Evolutionary conservation across 768 basidiomycete genomes (phyloP).

Genomic region (Suillus tomentosus): DNA sequence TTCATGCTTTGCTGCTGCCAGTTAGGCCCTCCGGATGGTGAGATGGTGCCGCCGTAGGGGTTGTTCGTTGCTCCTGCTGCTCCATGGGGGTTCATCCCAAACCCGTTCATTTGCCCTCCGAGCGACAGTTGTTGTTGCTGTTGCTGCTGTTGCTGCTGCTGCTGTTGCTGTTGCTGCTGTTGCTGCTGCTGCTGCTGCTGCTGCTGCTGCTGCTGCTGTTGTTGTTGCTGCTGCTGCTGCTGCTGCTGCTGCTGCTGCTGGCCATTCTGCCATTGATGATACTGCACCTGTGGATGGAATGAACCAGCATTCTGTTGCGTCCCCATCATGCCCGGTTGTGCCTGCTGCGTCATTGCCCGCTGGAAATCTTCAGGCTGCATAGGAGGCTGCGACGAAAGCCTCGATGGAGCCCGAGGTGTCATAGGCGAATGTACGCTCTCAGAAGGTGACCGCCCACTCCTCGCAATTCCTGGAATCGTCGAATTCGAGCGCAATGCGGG

Average conservation of each 20-base stretch:
- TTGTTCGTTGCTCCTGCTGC: slow-evolving; percentile 28
- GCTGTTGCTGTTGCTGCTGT: slow-evolving; percentile 50
- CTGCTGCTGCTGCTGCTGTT: slow-evolving; percentile 50
- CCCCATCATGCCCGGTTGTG: slow-evolving; percentile 33
- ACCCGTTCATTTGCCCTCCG: slow-evolving; percentile 38
- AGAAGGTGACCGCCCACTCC: slow-evolving; percentile 75
- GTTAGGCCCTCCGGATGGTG: slow-evolving; percentile 25
- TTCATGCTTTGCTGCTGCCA: slow-evolving; percentile 32
- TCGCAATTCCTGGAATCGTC: slow-evolving; percentile 71
- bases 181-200: slow-evolving; percentile 38
- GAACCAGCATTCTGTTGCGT: slow-evolving; percentile 22
- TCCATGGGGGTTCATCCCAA: slow-evolving; percentile 39
- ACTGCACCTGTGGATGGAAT: slow-evolving; percentile 39
- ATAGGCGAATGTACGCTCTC: slow-evolving; percentile 53
- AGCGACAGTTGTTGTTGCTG: slow-evolving; percentile 31
- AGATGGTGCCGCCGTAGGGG: slow-evolving; percentile 28
- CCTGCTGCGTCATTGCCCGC: slow-evolving; percentile 39
- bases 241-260: slow-evolving; percentile 45
- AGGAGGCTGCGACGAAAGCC: slow-evolving; percentile 45
- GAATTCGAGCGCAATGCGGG: slow-evolving; percentile 58
- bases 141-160: slow-evolving; percentile 50
- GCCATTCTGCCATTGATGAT: slow-evolving; percentile 53
- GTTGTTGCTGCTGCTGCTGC: slow-evolving; percentile 38
- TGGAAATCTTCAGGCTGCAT: slow-evolving; percentile 49
- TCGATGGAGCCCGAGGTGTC: slow-evolving; percentile 39